Percentiles rank a stretch among this genome's conserved stretches.
phyloP scores from a whole-genome alignment of 2,329 filamentous ascomycete species.

The Didymella sp. region DNA sequence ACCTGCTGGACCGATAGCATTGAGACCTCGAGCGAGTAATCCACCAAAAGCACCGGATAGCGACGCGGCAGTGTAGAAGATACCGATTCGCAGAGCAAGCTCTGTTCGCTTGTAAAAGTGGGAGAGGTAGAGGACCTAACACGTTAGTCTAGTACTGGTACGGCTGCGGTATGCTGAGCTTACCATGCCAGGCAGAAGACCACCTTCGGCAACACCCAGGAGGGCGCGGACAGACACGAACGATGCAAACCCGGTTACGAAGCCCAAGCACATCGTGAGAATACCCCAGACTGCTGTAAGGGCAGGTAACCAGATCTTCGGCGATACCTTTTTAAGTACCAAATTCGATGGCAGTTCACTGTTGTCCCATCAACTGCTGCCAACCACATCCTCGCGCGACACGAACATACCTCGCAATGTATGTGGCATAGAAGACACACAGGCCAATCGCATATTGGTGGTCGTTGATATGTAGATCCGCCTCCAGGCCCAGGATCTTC shows the following conservation, averaged over 20 bases:
- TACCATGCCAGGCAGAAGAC: conserved; percentile 70
- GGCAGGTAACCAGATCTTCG: conserved; percentile 66
- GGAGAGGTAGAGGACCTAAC: conserved; percentile 64
- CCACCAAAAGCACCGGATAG: conserved; percentile 70
- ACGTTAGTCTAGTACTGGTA: neutral
- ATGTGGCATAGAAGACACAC: conserved; percentile 70
- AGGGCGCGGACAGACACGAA: conserved; percentile 68
- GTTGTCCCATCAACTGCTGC: conserved; percentile 3
- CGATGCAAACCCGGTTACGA: conserved; percentile 61
- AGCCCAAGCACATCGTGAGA: conserved; percentile 64
- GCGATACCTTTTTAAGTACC: conserved; percentile 67
- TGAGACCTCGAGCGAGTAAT: conserved; percentile 66
- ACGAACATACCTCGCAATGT: conserved; percentile 61
- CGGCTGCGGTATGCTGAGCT: conserved; percentile 13
- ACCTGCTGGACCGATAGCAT: conserved; percentile 63
- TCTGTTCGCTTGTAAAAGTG: conserved; percentile 67
- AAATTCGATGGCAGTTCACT: conserved; percentile 71
- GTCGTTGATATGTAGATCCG: conserved; percentile 62
- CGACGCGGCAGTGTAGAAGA: conserved; percentile 73
- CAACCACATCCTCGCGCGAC: neutral
- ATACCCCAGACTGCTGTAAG: conserved; percentile 66
- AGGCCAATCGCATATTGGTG: conserved; percentile 70
- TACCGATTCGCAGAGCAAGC: conserved; percentile 67
- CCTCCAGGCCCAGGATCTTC: conserved; percentile 68
- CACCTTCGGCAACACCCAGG: conserved; percentile 69